These are phyloP conservation scores for Pleurotus sapidus DNA, from an alignment of 768 basidiomycete species.

Conservation along the genomic window DNA sequence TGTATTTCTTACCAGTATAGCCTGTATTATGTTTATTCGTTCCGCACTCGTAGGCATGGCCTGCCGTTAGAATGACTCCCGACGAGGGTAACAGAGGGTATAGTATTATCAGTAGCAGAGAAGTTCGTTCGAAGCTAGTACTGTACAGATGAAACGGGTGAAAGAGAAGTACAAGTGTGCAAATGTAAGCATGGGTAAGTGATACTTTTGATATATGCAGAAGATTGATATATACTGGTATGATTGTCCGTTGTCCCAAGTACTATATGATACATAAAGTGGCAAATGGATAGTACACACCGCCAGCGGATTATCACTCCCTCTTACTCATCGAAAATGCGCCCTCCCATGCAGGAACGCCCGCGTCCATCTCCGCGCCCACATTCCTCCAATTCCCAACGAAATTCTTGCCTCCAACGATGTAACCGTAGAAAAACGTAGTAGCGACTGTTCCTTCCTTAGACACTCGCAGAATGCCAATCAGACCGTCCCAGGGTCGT, in stretches of 20 bases:
- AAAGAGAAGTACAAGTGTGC: too few relatives aligned
- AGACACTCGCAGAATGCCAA: constrained; percentile 48
- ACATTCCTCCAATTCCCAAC: constrained; percentile 71
- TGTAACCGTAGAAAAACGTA: constrained; percentile 66
- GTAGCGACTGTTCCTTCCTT: constrained; percentile 20
- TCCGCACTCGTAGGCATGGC: background rate
- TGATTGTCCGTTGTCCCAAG: too few relatives aligned
- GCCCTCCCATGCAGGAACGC: constrained; percentile 53
- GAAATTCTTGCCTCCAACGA: constrained; percentile 61
- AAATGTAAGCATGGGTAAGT: too few relatives aligned
- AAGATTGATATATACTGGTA: too few relatives aligned
- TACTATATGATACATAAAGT: too few relatives aligned
- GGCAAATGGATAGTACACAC: too few relatives aligned
- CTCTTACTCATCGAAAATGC: constrained; percentile 60
- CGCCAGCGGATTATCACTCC: constrained; percentile 13
- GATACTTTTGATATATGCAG: too few relatives aligned
- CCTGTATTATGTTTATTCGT: background rate
- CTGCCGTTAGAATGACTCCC: too few relatives aligned
- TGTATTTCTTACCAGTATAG: background rate
- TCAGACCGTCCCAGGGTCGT: constrained; percentile 56
- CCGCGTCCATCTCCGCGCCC: constrained; percentile 29
- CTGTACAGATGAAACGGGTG: too few relatives aligned
- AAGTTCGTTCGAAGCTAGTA: too few relatives aligned
- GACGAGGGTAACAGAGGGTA: too few relatives aligned
- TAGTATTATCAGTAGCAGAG: too few relatives aligned